Conservation (phyloP, 1,284 basidiomycete species). For the Rhodotorula sp. region DNA sequence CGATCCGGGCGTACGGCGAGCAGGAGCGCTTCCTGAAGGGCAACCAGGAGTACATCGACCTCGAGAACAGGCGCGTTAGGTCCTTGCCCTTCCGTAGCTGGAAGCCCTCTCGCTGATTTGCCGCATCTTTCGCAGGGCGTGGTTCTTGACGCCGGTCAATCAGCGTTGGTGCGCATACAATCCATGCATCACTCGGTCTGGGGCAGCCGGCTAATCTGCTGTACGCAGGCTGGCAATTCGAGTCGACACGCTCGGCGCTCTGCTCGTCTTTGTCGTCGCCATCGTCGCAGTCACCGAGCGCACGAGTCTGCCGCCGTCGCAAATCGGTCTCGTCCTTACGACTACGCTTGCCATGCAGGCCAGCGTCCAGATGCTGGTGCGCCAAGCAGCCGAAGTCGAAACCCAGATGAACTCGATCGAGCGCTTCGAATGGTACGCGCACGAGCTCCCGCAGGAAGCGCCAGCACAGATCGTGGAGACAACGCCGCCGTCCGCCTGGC, state of each 20-base stretch:
- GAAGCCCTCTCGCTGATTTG: neutral
- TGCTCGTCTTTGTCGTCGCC: constrained; percentile 49
- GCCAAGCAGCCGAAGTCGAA: constrained; percentile 50
- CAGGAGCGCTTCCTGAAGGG: constrained; percentile 18
- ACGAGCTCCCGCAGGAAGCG: constrained; percentile 46
- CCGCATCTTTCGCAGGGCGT: constrained; percentile 28
- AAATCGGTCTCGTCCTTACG: constrained; percentile 30
- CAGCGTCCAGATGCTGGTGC: constrained; percentile 30
- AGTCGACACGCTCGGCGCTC: constrained; percentile 51
- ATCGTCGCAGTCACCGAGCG: constrained; percentile 28
- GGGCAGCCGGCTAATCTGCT: too few species aligned
- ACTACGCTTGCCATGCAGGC: constrained; percentile 22
- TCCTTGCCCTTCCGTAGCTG: neutral
- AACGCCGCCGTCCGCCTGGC: constrained; percentile 47
- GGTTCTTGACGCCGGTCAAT: constrained; percentile 51
- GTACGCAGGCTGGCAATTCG: constrained; percentile 51
- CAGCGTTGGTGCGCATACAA: constrained; percentile 45
- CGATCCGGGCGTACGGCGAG: constrained; percentile 58
- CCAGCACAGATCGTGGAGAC: constrained; percentile 24
- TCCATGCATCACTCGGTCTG: too few species aligned
- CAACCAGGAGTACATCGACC: constrained; percentile 41
- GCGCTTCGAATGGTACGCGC: constrained; percentile 49
- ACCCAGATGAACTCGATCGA: constrained; percentile 51
- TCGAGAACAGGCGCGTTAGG: constrained; percentile 51
- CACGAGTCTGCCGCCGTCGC: constrained; percentile 14